A percentile compares a stretch with the other conserved stretches of the same genome.
Conservation (phyloP, 2,329 filamentous ascomycete species). For the Aureobasidium sp. region DNA sequence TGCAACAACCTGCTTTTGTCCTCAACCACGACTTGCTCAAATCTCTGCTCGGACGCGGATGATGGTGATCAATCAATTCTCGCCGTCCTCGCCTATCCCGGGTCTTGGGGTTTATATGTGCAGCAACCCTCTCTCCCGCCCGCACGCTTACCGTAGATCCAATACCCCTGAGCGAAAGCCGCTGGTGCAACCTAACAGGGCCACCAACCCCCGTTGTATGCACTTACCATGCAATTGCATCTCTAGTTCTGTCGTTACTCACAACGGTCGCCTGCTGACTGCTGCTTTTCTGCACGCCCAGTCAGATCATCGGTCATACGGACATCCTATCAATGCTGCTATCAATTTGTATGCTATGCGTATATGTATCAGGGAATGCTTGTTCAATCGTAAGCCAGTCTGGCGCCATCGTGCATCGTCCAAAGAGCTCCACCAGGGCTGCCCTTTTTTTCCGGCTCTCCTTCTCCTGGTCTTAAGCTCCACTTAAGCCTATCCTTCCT, state of each 20-base stretch:
- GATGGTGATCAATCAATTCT: neutral
- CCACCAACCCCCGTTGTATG: constrained; percentile 7
- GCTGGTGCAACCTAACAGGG: constrained; percentile 6
- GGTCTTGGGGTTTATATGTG: constrained; percentile 3
- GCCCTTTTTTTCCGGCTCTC: neutral
- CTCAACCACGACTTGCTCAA: neutral
- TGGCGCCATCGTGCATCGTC: neutral
- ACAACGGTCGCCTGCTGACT: neutral
- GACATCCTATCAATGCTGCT: neutral
- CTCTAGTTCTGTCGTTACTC: neutral
- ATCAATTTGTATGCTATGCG: neutral
- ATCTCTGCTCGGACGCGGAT: neutral
- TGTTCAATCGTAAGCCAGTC: neutral
- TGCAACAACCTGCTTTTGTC: neutral
- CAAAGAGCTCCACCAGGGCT: neutral
- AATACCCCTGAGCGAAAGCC: constrained; percentile 2
- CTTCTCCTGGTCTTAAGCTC: constrained; percentile 3
- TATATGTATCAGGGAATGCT: neutral
- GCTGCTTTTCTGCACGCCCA: neutral
- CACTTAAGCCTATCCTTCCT: neutral
- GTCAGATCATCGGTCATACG: neutral
- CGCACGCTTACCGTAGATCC: neutral
- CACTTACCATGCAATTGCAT: neutral
- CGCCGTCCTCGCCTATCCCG: neutral
- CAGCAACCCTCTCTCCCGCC: neutral